phyloP scores from a whole-genome alignment of 768 basidiomycete genomes.

The Lyophyllum atratum region DNA sequence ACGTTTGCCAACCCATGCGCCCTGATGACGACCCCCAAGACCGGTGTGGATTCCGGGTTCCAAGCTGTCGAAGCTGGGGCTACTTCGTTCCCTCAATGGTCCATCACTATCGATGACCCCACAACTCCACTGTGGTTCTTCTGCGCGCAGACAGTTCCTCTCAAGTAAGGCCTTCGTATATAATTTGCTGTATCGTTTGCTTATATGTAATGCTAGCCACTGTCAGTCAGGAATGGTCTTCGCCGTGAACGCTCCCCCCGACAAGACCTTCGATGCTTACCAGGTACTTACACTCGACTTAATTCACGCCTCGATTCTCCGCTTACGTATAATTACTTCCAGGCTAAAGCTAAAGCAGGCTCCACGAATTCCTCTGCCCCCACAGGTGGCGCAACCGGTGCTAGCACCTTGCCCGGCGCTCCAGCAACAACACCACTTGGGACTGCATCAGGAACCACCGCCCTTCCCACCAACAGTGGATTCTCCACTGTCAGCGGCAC shows the following conservation, averaged over 20 bases:
- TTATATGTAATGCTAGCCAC: slow-evolving; percentile 33
- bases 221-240: slow-evolving; percentile 64
- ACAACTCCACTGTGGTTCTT: slow-evolving; percentile 63
- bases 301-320: background rate
- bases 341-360: slow-evolving; percentile 22
- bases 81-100: slow-evolving; percentile 41
- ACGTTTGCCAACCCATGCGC: slow-evolving; percentile 57
- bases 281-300: slow-evolving; percentile 28
- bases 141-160: slow-evolving; percentile 48
- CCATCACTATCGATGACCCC: slow-evolving; percentile 45
- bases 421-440: background rate
- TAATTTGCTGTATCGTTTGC: background rate
- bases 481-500: background rate
- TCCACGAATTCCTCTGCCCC: background rate
- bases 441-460: no score
- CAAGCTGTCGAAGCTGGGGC: slow-evolving; percentile 34
- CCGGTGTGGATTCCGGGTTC: slow-evolving; percentile 57
- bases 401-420: background rate
- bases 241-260: slow-evolving; percentile 51
- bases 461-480: no score
- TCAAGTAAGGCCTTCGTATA: slow-evolving; percentile 16
- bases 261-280: slow-evolving; percentile 50
- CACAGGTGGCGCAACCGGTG: background rate
- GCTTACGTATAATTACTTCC: background rate
- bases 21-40: slow-evolving; percentile 30